phyloP scores from a whole-genome alignment of 176 grass and related monocot species.

The Avena insularis region DNA sequence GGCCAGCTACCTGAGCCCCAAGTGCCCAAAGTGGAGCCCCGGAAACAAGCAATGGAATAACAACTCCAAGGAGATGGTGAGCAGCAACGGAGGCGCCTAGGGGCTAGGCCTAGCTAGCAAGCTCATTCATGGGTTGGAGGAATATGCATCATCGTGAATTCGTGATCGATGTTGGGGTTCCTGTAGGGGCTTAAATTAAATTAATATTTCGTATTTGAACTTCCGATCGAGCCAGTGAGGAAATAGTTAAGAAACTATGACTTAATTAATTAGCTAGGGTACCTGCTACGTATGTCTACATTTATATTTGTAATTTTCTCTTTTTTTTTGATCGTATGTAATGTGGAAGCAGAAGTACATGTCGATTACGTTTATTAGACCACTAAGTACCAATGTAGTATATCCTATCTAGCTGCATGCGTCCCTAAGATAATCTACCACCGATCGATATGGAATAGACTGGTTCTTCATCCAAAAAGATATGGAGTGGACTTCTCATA shows the following conservation, averaged over 20 bases:
- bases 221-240: conserved; percentile 24
- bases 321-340: background rate
- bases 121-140: background rate
- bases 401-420: background rate
- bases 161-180: conserved; percentile 3
- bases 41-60: conserved; percentile 75
- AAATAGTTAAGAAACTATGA: conserved; percentile 34
- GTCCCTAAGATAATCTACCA: too few relatives aligned
- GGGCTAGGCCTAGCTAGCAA: background rate
- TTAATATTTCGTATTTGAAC: conserved; percentile 18
- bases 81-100: conserved; percentile 24
- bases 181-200: background rate
- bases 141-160: background rate
- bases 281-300: background rate
- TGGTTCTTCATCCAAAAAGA: too few relatives aligned
- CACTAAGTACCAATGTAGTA: background rate
- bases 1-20: conserved; percentile 78
- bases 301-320: conserved; percentile 25
- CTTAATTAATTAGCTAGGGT: conserved; percentile 39
- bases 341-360: conserved; percentile 30
- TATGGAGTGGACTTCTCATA: too few relatives aligned
- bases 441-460: too few relatives aligned
- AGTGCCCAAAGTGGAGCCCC: conserved; percentile 87
- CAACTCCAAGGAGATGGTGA: conserved; percentile 35
- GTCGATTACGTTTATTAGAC: conserved; percentile 36